Percentiles rank a stretch among this genome's conserved stretches.
phyloP scores from a whole-genome alignment of 257 asterid genomes.

The Craterostigma plantagineum region DNA sequence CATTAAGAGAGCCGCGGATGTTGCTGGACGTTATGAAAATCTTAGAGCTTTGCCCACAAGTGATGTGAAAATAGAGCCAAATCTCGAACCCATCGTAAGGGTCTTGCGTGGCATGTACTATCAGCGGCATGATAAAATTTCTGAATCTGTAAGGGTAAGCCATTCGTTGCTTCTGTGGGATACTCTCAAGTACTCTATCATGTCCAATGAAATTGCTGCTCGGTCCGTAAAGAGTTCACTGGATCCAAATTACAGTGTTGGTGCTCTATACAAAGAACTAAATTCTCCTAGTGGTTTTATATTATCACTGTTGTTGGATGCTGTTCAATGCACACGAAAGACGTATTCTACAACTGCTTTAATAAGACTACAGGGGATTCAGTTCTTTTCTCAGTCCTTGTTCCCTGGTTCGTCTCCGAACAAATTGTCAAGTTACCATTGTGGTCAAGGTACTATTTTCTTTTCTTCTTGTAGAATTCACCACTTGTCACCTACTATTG shows the following conservation, averaged over 20 bases:
- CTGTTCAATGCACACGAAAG: constrained; percentile 37
- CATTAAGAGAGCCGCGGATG: constrained; percentile 39
- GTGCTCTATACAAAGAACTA: constrained; percentile 51
- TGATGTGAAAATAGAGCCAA: constrained; percentile 24
- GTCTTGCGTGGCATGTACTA: constrained; percentile 56
- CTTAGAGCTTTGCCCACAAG: constrained; percentile 37
- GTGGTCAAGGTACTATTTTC: constrained; percentile 31
- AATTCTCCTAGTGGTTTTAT: constrained; percentile 72
- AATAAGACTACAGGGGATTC: constrained; percentile 55
- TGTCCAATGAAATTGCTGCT: constrained; percentile 72
- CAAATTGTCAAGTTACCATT: constrained; percentile 12
- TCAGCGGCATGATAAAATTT: constrained; percentile 46
- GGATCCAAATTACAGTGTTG: constrained; percentile 48
- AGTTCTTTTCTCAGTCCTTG: constrained; percentile 56
- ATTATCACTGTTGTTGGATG: constrained; percentile 56
- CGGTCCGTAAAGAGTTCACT: constrained; percentile 53
- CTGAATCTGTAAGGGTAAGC: constrained; percentile 52
- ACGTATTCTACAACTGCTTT: constrained; percentile 32
- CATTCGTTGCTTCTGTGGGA: constrained; percentile 70
- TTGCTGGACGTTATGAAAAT: constrained; percentile 27
- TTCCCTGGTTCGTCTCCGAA: constrained; percentile 23
- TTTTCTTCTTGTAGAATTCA: constrained; percentile 5
- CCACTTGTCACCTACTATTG: neutral
- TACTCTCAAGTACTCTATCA: constrained; percentile 69
- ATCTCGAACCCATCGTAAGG: constrained; percentile 43